phyloP scores from a whole-genome alignment of 768 basidiomycete species.

The Pulveroboletus ravenelii region DNA sequence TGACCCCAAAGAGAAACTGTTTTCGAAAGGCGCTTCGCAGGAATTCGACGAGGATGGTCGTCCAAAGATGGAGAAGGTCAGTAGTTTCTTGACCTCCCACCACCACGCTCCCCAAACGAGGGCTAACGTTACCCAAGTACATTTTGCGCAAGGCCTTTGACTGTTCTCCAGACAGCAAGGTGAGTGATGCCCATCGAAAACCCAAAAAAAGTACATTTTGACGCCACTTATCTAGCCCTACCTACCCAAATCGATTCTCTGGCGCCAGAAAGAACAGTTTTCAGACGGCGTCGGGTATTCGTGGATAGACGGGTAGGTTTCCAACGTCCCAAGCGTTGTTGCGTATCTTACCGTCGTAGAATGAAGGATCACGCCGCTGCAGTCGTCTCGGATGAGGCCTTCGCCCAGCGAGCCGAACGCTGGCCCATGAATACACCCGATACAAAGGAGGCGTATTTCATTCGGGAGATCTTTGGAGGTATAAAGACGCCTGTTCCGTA shows the following conservation, averaged over 20 bases:
- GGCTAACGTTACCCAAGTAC: conserved; percentile 50
- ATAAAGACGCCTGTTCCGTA: conserved; percentile 7
- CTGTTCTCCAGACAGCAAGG: conserved; percentile 72
- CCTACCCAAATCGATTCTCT: conserved; percentile 88
- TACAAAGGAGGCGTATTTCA: conserved; percentile 94
- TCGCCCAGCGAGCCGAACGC: conserved; percentile 65
- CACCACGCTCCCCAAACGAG: not conserved
- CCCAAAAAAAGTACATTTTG: not conserved
- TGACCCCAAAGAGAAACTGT: conserved; percentile 84
- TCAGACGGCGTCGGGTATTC: conserved; percentile 98
- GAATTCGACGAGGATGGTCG: conserved; percentile 77
- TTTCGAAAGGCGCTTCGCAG: conserved; percentile 74
- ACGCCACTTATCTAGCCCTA: conserved; percentile 56
- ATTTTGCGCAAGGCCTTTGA: conserved; percentile 96
- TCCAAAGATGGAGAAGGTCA: conserved; percentile 94
- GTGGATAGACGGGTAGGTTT: conserved; percentile 89
- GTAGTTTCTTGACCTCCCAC: conserved; percentile 1
- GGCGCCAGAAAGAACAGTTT: conserved; percentile 99
- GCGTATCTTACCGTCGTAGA: conserved; percentile 34
- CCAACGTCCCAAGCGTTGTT: not conserved
- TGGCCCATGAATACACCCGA: conserved; percentile 82
- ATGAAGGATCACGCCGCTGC: conserved; percentile 85
- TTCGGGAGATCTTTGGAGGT: conserved; percentile 90
- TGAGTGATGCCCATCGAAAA: conserved; percentile 19
- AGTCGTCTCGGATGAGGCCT: conserved; percentile 75